Evolutionary conservation across 345 rosid species (phyloP), one percentile per base, ranked within the genome.

Genomic region (Populus nigra): DNA sequence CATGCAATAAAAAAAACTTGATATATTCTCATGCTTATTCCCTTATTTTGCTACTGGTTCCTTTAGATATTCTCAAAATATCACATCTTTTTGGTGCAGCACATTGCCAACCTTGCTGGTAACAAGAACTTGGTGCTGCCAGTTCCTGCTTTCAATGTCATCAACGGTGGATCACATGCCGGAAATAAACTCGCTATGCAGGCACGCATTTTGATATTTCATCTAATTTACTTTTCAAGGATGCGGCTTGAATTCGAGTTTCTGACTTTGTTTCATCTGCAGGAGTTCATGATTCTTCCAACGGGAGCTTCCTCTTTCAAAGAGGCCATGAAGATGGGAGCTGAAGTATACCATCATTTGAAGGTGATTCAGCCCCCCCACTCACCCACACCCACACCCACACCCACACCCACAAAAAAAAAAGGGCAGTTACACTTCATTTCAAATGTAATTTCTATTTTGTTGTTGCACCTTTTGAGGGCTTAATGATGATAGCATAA

Each of bases 291-390:
- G 92, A 87, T 89, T 76, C 94, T 89, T 35, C 94, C 94, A 43
- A 77, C 82, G 2, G 91, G 90, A 45, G 94, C 92, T 62, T 86
- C 91, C 50, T 84, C 90, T 47, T 91, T 91, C 86, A 89, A 85
- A 81, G 91, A 91, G 79, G 91, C 91, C 82, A 89, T 91, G 95
- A 88, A 89, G 88, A 91, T 91, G 90, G 95, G 93, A 6, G 84
- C 86, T 69, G 95, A 91, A 85, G 91, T 88, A 15, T 91, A 91
- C 82, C 95, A 89, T 78, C 85, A 88, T 68, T 73, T 90, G 83
- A 90, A 90, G 90, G 93, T 88, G 31, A 38, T 38, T 59, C 22
- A 41, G 39, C n/a, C 23, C 18, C 39, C 18, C 10, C 15, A 45
- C 29, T 29, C n/a, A 16, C 12, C n/a, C 20, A 45, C 29, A 29